These are phyloP conservation scores for Alisma plantagoaquatica DNA, from an alignment of 106 monocot species.

Conservation along the genomic window DNA sequence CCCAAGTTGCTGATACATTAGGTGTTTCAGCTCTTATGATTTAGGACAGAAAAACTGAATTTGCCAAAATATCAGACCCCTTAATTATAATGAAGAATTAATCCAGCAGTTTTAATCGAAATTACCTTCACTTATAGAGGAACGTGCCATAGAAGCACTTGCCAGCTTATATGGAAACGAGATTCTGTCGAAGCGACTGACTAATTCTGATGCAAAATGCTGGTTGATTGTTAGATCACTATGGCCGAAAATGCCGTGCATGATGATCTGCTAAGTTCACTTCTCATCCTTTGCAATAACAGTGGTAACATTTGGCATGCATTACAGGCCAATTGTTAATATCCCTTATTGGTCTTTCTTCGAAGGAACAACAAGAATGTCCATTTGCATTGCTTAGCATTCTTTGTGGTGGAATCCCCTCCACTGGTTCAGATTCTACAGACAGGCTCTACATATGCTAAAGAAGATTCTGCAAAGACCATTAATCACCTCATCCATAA, in stretches of 20 bases:
- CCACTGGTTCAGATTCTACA: conserved; percentile 99
- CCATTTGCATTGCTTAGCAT: conserved; percentile 82
- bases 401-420: conserved; percentile 80
- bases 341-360: conserved; percentile 95
- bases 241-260: conserved; percentile 87
- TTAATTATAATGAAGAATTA: conserved; percentile 59
- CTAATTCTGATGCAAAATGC: conserved; percentile 74
- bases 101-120: conserved; percentile 74
- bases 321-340: conserved; percentile 85
- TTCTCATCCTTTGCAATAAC: conserved; percentile 68
- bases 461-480: conserved; percentile 95
- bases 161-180: conserved; percentile 93
- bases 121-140: conserved; percentile 67
- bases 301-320: conserved; percentile 76
- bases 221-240: conserved; percentile 82
- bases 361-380: conserved; percentile 98
- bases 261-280: conserved; percentile 74
- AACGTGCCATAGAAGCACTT: conserved; percentile 91
- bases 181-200: conserved; percentile 54
- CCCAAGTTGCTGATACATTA: conserved; percentile 85
- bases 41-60: conserved; percentile 84
- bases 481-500: conserved; percentile 89
- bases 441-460: conserved; percentile 86
- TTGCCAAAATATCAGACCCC: conserved; percentile 72
- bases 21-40: conserved; percentile 99